A percentile compares a stretch with the other conserved stretches of the same genome.
Conservation (phyloP, 108 stramenopile genomes). For the Schizochytrium sp. region DNA sequence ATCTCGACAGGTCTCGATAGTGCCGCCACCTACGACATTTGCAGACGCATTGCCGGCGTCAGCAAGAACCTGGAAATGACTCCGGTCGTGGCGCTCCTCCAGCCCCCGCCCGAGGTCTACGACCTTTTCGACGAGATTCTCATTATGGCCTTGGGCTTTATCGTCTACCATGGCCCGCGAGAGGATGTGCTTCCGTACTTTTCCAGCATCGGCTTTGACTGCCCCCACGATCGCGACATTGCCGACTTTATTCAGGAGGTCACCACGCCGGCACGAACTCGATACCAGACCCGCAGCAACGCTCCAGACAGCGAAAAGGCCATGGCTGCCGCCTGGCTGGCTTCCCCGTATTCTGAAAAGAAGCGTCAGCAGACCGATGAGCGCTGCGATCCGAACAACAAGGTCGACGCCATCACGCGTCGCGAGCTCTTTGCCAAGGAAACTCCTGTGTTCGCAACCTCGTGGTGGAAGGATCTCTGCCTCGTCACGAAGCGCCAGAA, state of each 20-base stretch:
- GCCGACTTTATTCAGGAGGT: slow-evolving; percentile 59
- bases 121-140: slow-evolving; percentile 80
- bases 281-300: neutral
- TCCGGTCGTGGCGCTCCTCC: slow-evolving; percentile 62
- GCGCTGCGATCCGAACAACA: neutral
- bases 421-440: slow-evolving; percentile 14
- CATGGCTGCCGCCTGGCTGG: neutral
- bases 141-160: slow-evolving; percentile 62
- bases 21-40: slow-evolving; percentile 70
- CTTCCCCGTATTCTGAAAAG: neutral
- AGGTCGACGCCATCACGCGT: neutral
- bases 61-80: slow-evolving; percentile 30
- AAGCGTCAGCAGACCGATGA: neutral
- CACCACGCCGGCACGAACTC: neutral
- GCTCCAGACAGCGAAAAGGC: neutral
- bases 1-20: slow-evolving; percentile 69
- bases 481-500: neutral
- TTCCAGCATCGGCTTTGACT: slow-evolving; percentile 50
- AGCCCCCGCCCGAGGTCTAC: slow-evolving; percentile 80
- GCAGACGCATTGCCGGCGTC: slow-evolving; percentile 36
- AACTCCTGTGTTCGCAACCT: slow-evolving; percentile 32
- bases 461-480: neutral
- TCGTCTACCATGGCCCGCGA: slow-evolving; percentile 69
- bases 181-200: slow-evolving; percentile 57
- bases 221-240: slow-evolving; percentile 63